These are phyloP conservation scores for Phialemoniopsis sp. DNA, from an alignment of 2,329 filamentous ascomycete species.

Conservation along the genomic window DNA sequence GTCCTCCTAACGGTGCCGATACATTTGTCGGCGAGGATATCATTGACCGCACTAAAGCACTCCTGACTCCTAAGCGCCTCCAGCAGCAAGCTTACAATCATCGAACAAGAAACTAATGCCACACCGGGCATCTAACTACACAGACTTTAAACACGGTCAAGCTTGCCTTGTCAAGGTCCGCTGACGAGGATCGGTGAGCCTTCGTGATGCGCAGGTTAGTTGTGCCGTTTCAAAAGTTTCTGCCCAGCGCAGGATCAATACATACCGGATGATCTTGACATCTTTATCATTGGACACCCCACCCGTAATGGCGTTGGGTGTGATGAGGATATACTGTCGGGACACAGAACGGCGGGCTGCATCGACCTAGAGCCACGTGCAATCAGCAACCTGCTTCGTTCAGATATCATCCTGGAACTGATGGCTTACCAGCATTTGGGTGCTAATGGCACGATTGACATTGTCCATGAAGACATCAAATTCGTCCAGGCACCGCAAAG, in stretches of 20 bases:
- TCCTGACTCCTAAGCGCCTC: too few relatives aligned
- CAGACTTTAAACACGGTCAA: conserved; percentile 4
- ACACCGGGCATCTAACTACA: conserved; percentile 2
- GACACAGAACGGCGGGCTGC: conserved; percentile 84
- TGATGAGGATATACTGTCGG: conserved; percentile 93
- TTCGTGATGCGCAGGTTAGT: conserved; percentile 1
- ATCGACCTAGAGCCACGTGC: conserved; percentile 67
- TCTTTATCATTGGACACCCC: conserved; percentile 57
- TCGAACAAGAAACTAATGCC: conserved; percentile 3
- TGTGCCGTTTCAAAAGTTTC: too few relatives aligned
- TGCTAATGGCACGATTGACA: conserved; percentile 89
- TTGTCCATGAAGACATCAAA: conserved; percentile 99
- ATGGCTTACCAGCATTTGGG: conserved; percentile 81
- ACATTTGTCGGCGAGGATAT: too few relatives aligned
- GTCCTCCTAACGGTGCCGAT: too few relatives aligned
- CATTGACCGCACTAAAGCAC: too few relatives aligned
- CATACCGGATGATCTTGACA: conserved; percentile 73
- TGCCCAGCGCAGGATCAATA: too few relatives aligned
- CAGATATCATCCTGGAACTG: too few relatives aligned
- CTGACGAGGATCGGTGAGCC: conserved; percentile 57
- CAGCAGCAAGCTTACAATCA: neutral
- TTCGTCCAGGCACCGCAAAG: conserved; percentile 90
- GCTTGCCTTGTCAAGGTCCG: conserved; percentile 29
- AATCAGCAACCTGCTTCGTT: too few relatives aligned
- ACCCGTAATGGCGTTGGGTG: conserved; percentile 76